phyloP scores from a whole-genome alignment of 345 rosid genomes.

The Gossypium rotundifolium region DNA sequence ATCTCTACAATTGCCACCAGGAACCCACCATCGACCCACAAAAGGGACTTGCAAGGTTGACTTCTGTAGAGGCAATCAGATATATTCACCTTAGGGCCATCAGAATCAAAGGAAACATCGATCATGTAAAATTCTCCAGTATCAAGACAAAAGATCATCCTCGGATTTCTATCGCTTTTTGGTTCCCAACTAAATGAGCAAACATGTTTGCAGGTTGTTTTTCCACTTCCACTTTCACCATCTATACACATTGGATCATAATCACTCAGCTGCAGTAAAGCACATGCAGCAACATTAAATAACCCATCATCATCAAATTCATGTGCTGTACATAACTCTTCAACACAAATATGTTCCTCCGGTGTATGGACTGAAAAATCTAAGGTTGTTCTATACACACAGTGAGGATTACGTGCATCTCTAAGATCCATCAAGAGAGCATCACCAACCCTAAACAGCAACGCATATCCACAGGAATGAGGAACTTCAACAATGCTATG shows the following conservation, averaged over 20 bases:
- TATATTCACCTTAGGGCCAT: constrained; percentile 46
- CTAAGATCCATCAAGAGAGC: constrained; percentile 92
- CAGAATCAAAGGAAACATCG: constrained; percentile 48
- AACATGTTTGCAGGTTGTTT: constrained; percentile 48
- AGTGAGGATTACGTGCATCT: constrained; percentile 66
- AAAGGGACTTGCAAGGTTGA: constrained; percentile 70
- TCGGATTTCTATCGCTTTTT: constrained; percentile 44
- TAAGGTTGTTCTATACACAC: constrained; percentile 65
- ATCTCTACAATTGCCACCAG: constrained; percentile 79
- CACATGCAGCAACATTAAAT: constrained; percentile 92
- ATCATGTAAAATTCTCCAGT: constrained; percentile 84
- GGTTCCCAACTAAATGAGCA: constrained; percentile 98
- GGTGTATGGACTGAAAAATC: constrained; percentile 50
- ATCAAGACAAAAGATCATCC: constrained; percentile 76
- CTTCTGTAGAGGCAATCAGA: constrained; percentile 81
- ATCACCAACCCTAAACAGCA: constrained; percentile 90
- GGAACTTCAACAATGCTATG: constrained; percentile 84
- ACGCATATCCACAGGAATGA: constrained; percentile 73
- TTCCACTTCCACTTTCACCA: constrained; percentile 43
- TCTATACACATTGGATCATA: constrained; percentile 98
- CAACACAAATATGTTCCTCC: constrained; percentile 68
- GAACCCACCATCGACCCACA: constrained; percentile 86
- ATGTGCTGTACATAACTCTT: constrained; percentile 65
- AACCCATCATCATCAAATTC: constrained; percentile 94
- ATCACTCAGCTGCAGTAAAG: constrained; percentile 85